Evolutionary conservation across 2,329 filamentous ascomycete genomes (phyloP), one percentile per base, ranked within the genome.

Genomic region (Beauveria scarabaeidicola): DNA sequence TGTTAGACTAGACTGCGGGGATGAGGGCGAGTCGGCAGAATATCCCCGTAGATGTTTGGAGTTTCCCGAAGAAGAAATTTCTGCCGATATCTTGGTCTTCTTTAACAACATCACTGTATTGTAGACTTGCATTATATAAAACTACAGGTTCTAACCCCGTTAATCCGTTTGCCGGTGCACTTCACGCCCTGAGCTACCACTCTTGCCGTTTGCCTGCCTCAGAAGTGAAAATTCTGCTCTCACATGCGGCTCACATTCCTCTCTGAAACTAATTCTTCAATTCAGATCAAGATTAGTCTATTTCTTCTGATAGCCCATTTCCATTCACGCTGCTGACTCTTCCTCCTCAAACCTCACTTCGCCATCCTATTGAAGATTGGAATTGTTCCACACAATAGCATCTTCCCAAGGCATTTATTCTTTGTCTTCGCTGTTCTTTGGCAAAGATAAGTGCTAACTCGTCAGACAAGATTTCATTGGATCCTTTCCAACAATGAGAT

Each of bases 171-270:
- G 38, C 38, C 15, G 23, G 17, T 29, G 23, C 38, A 29, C 21
- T 41, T 7, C 51, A 15, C 15, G 4, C 23, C 9, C 29, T 2
- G 17, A 23, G 41, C 40, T 36, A 41, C 41, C 25, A 55, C 52
- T 55, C 19, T n/a, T n/a, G 21, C 46, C 46, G 46, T 58, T 58
- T 58, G 46, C 46, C 19, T 25, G 27, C 38, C 23, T 27, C 25
- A 2, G 2, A 25, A 17, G 23, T 43, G 46, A 58, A 58, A 58
- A 44, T n/a, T 44, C 13, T 41, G 36, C 36, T 43, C 36, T 58
- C 47, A 58, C 46, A 23, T 46, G 40, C 25, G 40, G 50, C 48
- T 57, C 59, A 44, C 52, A n/a, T 58, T 57, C 19, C 21, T 56
- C 32, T 51, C 32, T 29, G 5, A 8, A 43, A 10, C 27, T 40